Conservation (phyloP, 2,329 filamentous ascomycete species). For the Alternaria gansuensis region DNA sequence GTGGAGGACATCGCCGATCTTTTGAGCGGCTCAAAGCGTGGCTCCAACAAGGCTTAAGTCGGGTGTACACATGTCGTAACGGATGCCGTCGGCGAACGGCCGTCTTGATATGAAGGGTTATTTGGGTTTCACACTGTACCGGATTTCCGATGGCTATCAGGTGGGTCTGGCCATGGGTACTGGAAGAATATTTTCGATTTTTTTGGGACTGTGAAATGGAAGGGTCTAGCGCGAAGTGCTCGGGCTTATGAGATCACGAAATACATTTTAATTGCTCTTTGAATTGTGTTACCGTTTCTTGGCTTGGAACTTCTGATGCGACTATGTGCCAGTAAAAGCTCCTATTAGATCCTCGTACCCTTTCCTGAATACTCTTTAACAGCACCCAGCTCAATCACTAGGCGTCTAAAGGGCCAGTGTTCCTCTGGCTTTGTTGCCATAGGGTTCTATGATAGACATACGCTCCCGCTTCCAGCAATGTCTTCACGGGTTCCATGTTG, state of each 20-base stretch:
- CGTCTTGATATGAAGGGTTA: background rate
- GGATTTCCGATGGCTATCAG: slow-evolving; percentile 7
- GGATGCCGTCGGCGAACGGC: slow-evolving; percentile 8
- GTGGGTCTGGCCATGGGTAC: slow-evolving; percentile 1
- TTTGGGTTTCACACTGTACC: slow-evolving; percentile 6
- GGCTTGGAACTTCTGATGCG: background rate
- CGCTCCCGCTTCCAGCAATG: slow-evolving; percentile 17
- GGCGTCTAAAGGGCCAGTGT: slow-evolving; percentile 4
- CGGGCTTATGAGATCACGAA: slow-evolving; percentile 49
- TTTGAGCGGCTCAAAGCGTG: slow-evolving; percentile 49
- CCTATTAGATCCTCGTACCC: no score
- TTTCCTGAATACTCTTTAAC: slow-evolving; percentile 7
- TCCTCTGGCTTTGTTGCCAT: slow-evolving; percentile 4
- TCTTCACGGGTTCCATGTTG: slow-evolving; percentile 19
- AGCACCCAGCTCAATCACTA: slow-evolving; percentile 15
- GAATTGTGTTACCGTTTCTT: background rate
- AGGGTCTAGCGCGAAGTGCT: slow-evolving; percentile 48
- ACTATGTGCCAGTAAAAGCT: no score
- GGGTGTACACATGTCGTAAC: background rate
- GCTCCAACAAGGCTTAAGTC: slow-evolving; percentile 35
- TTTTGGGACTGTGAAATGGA: slow-evolving; percentile 13
- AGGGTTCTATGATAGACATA: slow-evolving; percentile 12
- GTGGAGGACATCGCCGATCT: slow-evolving; percentile 57
- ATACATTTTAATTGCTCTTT: slow-evolving; percentile 20
- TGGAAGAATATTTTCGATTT: slow-evolving; percentile 11